Percentiles rank a stretch among this genome's conserved stretches.
phyloP scores from a whole-genome alignment of 306 rosid species.

The Astragalus glycyphyllos region DNA sequence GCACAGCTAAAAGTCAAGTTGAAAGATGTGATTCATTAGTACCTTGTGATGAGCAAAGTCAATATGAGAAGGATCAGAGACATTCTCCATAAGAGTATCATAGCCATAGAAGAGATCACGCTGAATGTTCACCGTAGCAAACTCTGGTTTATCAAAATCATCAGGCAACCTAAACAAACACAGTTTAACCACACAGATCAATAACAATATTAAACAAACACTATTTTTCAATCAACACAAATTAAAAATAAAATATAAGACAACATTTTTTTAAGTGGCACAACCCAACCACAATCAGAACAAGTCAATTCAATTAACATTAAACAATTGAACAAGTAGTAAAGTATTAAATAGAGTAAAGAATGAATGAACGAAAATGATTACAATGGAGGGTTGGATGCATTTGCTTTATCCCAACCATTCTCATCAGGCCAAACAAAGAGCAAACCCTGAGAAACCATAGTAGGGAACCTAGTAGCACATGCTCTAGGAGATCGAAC shows the following conservation, averaged over 20 bases:
- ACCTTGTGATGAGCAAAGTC: conserved; percentile 99
- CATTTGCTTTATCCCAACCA: conserved; percentile 91
- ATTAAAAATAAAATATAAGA: background rate
- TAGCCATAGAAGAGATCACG: conserved; percentile 99
- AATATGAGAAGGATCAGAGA: conserved; percentile 95
- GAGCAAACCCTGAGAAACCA: conserved; percentile 93
- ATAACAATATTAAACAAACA: conserved; percentile 1
- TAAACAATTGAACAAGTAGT: conserved; percentile 21
- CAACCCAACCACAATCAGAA: background rate
- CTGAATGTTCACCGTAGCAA: conserved; percentile 92
- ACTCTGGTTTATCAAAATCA: conserved; percentile 81
- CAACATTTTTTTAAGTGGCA: conserved; percentile 3
- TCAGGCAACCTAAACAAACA: conserved; percentile 80
- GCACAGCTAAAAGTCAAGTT: conserved; percentile 21
- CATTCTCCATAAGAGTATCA: conserved; percentile 98
- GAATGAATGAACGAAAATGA: conserved; percentile 23
- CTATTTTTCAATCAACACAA: background rate
- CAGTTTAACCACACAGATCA: conserved; percentile 25
- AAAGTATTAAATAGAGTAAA: conserved; percentile 3
- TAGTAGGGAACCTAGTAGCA: conserved; percentile 76
- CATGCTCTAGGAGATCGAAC: conserved; percentile 79
- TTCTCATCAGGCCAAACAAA: conserved; percentile 99
- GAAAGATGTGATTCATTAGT: conserved; percentile 24
- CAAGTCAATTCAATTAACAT: background rate
- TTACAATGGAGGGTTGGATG: conserved; percentile 83